These are phyloP conservation scores for Balakata baccata DNA, from an alignment of 345 rosid genomes.

Conservation along the genomic window DNA sequence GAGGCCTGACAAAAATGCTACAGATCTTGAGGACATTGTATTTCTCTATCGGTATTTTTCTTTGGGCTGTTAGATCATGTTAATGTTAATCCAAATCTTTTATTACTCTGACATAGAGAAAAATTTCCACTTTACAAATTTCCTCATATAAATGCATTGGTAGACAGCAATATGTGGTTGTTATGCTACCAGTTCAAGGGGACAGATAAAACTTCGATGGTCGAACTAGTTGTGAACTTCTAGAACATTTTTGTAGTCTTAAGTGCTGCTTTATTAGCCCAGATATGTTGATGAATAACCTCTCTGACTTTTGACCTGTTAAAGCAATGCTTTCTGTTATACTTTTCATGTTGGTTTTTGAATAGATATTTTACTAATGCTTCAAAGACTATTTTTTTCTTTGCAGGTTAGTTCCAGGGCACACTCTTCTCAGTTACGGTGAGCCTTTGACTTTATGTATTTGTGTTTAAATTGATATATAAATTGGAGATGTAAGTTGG, in stretches of 20 bases:
- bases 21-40: conserved; percentile 66
- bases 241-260: background rate
- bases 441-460: conserved; percentile 20
- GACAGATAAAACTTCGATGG: background rate
- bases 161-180: background rate
- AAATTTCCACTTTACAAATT: background rate
- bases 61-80: background rate
- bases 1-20: conserved; percentile 55
- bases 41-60: conserved; percentile 72
- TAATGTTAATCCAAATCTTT: background rate
- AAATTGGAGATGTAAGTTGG: conserved; percentile 9
- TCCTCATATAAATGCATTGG: background rate
- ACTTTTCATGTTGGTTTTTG: background rate
- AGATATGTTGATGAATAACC: background rate
- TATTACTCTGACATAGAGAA: background rate
- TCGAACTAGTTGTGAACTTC: background rate
- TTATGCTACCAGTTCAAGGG: background rate
- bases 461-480: background rate
- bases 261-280: background rate
- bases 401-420: conserved; percentile 84
- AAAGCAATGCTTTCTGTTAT: background rate
- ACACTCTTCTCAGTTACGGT: conserved; percentile 83
- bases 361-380: background rate
- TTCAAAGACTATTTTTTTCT: background rate
- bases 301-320: background rate